A percentile compares a stretch with the other conserved stretches of the same genome.
These are phyloP conservation scores for Zelopaecilomyces penicillatus DNA, from an alignment of 2,329 filamentous ascomycete species.

Conservation along the genomic window DNA sequence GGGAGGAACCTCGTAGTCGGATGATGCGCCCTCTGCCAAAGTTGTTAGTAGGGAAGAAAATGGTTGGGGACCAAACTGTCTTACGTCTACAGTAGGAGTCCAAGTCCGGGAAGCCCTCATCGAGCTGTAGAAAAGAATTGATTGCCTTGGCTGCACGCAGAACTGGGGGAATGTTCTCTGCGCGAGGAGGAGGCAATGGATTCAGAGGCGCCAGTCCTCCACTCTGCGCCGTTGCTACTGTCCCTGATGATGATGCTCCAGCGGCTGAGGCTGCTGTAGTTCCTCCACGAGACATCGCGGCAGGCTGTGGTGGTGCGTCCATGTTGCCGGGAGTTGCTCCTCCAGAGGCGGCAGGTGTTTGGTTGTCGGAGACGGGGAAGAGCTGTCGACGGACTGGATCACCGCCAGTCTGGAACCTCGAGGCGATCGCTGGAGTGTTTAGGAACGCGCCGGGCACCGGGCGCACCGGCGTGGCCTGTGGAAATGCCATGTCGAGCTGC, in stretches of 20 bases:
- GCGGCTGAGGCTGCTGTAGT: conserved; percentile 1
- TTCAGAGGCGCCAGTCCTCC: conserved; percentile 22
- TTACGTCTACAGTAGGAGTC: conserved; percentile 83
- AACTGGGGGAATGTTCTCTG: conserved; percentile 53
- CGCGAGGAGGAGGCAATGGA: conserved; percentile 35
- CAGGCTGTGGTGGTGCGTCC: not conserved
- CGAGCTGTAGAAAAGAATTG: conserved; percentile 66
- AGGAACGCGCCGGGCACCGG: conserved; percentile 68
- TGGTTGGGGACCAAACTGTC: conserved; percentile 24
- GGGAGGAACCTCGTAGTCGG: conserved; percentile 76
- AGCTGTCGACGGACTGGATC: conserved; percentile 45
- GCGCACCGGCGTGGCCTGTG: conserved; percentile 57
- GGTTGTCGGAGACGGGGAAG: conserved; percentile 30
- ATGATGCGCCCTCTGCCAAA: conserved; percentile 69
- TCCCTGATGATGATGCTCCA: not conserved
- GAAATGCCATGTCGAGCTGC: conserved; percentile 43
- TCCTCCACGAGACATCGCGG: not conserved
- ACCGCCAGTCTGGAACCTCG: conserved; percentile 34
- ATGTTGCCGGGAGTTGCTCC: conserved; percentile 11
- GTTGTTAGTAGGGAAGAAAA: conserved; percentile 15
- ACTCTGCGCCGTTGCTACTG: conserved; percentile 14
- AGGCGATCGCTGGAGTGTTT: conserved; percentile 59
- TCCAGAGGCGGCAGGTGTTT: conserved; percentile 14
- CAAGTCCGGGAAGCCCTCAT: conserved; percentile 78
- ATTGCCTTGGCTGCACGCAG: conserved; percentile 76